Base-by-base conservation (phyloP, 2,329 filamentous ascomycete species). In the Coniochaeta pulveracea region DNA sequence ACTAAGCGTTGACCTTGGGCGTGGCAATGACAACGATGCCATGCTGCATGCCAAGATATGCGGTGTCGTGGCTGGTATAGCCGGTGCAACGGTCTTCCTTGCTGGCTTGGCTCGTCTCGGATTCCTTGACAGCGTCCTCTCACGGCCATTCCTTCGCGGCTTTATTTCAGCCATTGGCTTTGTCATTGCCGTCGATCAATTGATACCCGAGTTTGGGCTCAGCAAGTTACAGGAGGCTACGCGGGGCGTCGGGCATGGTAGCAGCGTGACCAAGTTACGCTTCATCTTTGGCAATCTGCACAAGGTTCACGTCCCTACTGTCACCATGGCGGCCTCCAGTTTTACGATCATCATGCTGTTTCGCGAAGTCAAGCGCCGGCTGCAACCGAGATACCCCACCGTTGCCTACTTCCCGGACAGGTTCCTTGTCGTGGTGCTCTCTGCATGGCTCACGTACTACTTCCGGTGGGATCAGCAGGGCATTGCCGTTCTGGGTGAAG, bases 91-190 rank as follows among this genome's bases (percentile, higher is more conserved):
- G 45, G 89, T 96, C 27, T 69, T 96, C n/a, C 64, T 85, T 31
- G 85, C 88, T 10, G 91, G 91, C 1, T 52, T 94, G 17, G 82
- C 83, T 16, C 72, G 91, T 10, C 63, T 98, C 4, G 91, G 91
- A 0, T 98, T 96, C 48, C 58, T 98, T 40, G 91, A 98, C 51
- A 94, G 85, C 48, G 88, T 98, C 9, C 68, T 98, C 22, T 95
- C 88, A 45, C 72, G 85, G 21, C 91, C 91, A 1, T 96, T 98
- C 47, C 60, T 96, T 36, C 71, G 91, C 38, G 91, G 91, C 1
- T 98, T 98, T 60, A 95, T 98, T 57, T 94, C 85, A 37, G 91
- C 91, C 33, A 93, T 98, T 51, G 91, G 91, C 31, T 84, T 95
- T 36, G 88, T 96, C 43, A 96, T 98, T 51, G 76, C 93, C 24